Base-by-base conservation (phyloP, 1,139 yeast genomes). In the Geotrichum cucujoidarum region DNA sequence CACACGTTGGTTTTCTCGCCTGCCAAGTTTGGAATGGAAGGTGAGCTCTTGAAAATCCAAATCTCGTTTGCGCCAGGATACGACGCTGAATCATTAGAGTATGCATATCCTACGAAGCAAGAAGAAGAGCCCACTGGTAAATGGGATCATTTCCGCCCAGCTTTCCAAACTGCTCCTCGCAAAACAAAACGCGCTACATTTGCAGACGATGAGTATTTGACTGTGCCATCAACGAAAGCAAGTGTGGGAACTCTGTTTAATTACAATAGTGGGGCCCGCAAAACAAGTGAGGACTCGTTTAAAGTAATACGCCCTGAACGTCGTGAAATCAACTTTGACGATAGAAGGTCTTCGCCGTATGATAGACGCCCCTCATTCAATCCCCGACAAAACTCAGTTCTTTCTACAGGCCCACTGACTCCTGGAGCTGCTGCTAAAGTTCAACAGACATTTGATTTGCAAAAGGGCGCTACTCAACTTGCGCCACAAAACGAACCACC, bases 241-340 rank as follows among this genome's bases (percentile, higher is more conserved):
- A 50, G 49, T 22, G 20, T 43, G 21, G 49, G 48, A 2, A 48
- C 50, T 18, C 16, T 48, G 11, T 43, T 37, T 18, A 47, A 42
- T 21, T 13, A 32, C 39, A 40, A 44, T 11, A 24, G 10, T 24
- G 27, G 27, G 27, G 8, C 10, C 8, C 36, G 51, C 10, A 38
- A 51, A n/a, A 45, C 54, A 1, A 49, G 56, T 7, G 60, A 60
- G 35, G 72, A 70, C 49, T 70, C 86, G 0, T 86, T 87, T 60
- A 74, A 83, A 53, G 83, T 86, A 0, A 73, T 86, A 13, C 67
- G 90, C 30, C 78, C 81, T n/a, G 79, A 76, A 36, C 71, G 76
- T n/a, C 69, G 77, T 25, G 94, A 84, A 60, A 85, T 87, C 50
- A 89, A 88, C 65, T 86, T 87, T 62, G 94, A 87, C 59, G 82